Evolutionary conservation across 1,284 basidiomycete species (phyloP).

Genomic region (Malassezia nana): DNA sequence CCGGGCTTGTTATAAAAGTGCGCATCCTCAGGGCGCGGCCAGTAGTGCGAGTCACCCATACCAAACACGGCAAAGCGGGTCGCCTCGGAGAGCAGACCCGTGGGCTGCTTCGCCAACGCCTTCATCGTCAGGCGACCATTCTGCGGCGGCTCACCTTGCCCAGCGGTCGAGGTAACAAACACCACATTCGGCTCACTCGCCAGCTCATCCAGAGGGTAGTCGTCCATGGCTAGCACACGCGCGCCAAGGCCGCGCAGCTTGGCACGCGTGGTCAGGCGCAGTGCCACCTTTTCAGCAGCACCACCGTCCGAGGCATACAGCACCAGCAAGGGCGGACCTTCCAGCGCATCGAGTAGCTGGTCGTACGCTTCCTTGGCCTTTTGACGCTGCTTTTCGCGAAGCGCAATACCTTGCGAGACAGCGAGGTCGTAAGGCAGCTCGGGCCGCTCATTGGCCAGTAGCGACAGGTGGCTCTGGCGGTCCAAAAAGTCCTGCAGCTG

Average conservation of each 20-base stretch:
- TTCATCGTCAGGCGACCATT: conserved; percentile 88
- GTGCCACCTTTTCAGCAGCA: conserved; percentile 87
- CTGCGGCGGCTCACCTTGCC: conserved; percentile 94
- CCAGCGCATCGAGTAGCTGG: conserved; percentile 70
- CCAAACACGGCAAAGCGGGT: conserved; percentile 63
- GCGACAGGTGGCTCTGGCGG: conserved; percentile 87
- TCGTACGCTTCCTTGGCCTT: conserved; percentile 79
- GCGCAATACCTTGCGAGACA: conserved; percentile 68
- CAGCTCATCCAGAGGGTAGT: conserved; percentile 61
- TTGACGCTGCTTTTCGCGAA: conserved; percentile 71
- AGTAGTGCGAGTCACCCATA: conserved; percentile 98
- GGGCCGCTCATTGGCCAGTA: conserved; percentile 68
- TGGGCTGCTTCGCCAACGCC: conserved; percentile 57
- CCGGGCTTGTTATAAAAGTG: conserved; percentile 96
- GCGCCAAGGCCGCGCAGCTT: conserved; percentile 74
- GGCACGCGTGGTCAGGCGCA: conserved; percentile 71
- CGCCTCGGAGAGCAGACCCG: conserved; percentile 21
- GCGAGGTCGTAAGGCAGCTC: conserved; percentile 74
- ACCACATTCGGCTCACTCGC: conserved; percentile 61
- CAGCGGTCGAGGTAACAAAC: conserved; percentile 91
- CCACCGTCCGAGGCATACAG: conserved; percentile 91
- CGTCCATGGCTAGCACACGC: conserved; percentile 56
- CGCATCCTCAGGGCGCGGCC: conserved; percentile 90
- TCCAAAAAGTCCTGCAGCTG: conserved; percentile 92
- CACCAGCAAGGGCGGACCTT: conserved; percentile 78